Evolutionary conservation across 345 rosid genomes (phyloP), one percentile per base, ranked within the genome.

Genomic region (Syzygium grande): DNA sequence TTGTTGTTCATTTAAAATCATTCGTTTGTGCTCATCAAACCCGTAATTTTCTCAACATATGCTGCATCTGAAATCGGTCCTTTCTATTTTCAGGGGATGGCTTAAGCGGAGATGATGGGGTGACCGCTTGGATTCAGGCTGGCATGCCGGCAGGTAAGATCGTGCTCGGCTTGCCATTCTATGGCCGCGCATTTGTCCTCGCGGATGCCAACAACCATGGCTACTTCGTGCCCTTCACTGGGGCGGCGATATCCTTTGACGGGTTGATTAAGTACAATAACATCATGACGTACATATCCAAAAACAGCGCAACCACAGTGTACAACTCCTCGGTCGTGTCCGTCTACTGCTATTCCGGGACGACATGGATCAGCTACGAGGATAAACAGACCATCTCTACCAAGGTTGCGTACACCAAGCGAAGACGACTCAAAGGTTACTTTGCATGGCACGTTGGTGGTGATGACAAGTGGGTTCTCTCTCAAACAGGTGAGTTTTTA

Each of bases 361-460:
- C 92, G 0, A 88, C 93, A 2, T 95, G 97, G 98, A 91, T 94
- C 34, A 94, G 96, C 1, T 95, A 92, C 46, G 98, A 94, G 8
- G 96, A 91, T 84, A 87, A 88, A 3, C 89, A 89, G 55, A 94
- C 94, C 38, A 91, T 93, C 22, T 87, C 91, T 2, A 88, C 91
- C 1, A 96, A 96, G 91, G 91, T 95, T 16, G 43, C 85, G 53
- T 94, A 92, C 22, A 93, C 94, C 61, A 90, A 93, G 89, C 92
- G 56, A 19, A 92, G 88, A 34, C 90, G 92, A 16, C 87, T 95
- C 86, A 94, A 93, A 59, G 98, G 98, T 88, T 96, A 94, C 92
- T 96, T 90, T 90, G 93, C 93, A 52, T 96, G 98, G 98, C 95
- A 94, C 27, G 92, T 94, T 30, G 93, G 92, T 1, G 91, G 86